Percentiles rank a stretch among this genome's conserved stretches.
Evolutionary conservation across 768 basidiomycete genomes (phyloP).

Genomic region (Mycena rebaudengoi): DNA sequence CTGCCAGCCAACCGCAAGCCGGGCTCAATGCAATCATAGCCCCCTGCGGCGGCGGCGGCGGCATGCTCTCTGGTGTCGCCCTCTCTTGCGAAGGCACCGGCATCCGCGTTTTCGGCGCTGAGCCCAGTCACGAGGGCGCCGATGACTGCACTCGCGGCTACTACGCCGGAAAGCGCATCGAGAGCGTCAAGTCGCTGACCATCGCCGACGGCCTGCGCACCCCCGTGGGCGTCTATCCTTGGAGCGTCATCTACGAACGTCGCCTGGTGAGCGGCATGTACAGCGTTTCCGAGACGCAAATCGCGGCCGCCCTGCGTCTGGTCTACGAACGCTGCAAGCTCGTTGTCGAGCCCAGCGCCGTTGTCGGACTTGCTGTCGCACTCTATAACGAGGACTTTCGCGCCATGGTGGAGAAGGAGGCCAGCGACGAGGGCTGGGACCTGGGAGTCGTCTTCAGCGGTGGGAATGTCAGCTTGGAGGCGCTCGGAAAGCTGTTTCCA

Average conservation of each 20-base stretch:
- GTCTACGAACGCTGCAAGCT: conserved; percentile 20
- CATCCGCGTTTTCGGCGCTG: conserved; percentile 23
- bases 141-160: conserved; percentile 15
- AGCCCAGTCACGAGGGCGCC: conserved; percentile 19
- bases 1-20: not conserved
- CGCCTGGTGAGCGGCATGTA: conserved; percentile 12
- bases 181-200: conserved; percentile 15
- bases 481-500: conserved; percentile 22
- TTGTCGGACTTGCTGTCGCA: conserved; percentile 18
- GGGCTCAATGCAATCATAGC: conserved; percentile 20
- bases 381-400: conserved; percentile 22
- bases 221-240: conserved; percentile 15
- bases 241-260: conserved; percentile 21
- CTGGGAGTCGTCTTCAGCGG: conserved; percentile 22
- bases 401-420: conserved; percentile 19
- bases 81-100: conserved; percentile 15
- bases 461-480: conserved; percentile 22
- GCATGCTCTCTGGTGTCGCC: conserved; percentile 19
- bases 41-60: conserved; percentile 20
- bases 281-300: conserved; percentile 18
- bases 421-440: conserved; percentile 18
- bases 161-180: conserved; percentile 8
- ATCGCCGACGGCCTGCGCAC: conserved; percentile 26
- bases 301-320: conserved; percentile 13
- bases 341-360: conserved; percentile 21